These are phyloP conservation scores for Diaporthe capsici DNA, from an alignment of 2,329 filamentous ascomycete genomes.

Conservation along the genomic window DNA sequence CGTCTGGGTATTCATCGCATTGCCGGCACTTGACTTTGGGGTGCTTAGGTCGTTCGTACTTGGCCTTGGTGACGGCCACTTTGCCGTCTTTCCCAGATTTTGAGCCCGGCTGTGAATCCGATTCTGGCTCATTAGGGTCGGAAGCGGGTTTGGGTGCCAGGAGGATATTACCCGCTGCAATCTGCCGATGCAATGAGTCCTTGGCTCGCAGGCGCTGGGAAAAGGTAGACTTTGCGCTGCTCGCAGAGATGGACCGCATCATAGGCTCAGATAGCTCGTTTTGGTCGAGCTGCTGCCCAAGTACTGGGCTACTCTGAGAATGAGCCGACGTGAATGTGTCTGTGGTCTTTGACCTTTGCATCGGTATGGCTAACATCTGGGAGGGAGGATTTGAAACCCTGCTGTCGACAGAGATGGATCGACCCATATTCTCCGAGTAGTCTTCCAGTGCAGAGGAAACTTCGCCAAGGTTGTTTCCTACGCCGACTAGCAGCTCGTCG, in stretches of 20 bases:
- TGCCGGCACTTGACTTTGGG: constrained; percentile 78
- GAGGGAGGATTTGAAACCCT: constrained; percentile 7
- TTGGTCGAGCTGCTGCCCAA: constrained; percentile 10
- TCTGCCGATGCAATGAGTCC: constrained; percentile 62
- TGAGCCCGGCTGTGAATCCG: constrained; percentile 42
- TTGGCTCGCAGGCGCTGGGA: constrained; percentile 64
- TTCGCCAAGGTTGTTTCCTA: constrained; percentile 35
- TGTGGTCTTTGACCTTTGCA: constrained; percentile 32
- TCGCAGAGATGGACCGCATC: constrained; percentile 32
- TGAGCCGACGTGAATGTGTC: constrained; percentile 22
- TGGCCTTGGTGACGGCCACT: constrained; percentile 57
- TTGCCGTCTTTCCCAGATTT: constrained; percentile 58
- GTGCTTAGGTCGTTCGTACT: constrained; percentile 75
- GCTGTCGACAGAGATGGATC: constrained; percentile 54
- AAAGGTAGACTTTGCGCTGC: constrained; percentile 55
- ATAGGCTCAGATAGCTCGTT: constrained; percentile 17
- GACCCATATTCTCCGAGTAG: constrained; percentile 55
- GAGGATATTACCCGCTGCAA: constrained; percentile 50
- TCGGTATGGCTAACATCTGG: constrained; percentile 23
- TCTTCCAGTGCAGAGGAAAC: constrained; percentile 43
- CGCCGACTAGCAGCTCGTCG: constrained; percentile 46
- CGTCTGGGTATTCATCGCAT: constrained; percentile 80
- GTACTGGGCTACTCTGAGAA: constrained; percentile 27
- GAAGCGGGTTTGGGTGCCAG: constrained; percentile 62
- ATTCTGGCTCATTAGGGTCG: constrained; percentile 47